Conservation (phyloP, 768 basidiomycete species). For the Naganishia vaughanmartiniae region DNA sequence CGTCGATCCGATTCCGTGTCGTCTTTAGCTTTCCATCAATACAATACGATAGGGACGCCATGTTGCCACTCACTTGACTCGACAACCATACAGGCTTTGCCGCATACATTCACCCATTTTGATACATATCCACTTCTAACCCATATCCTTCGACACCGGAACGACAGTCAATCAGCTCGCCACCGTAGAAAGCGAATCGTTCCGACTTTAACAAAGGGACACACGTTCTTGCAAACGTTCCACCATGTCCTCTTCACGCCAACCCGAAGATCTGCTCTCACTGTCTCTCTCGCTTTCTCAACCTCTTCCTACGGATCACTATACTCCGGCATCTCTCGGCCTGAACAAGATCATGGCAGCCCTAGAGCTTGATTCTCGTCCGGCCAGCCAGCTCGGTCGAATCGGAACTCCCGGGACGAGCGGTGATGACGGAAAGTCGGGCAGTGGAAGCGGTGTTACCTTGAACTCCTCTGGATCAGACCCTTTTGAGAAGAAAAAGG, state of each 20-base stretch:
- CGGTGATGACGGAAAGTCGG: conserved; percentile 19
- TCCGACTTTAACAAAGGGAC: neutral
- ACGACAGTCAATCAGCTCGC: neutral
- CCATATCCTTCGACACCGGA: neutral
- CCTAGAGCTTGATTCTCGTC: neutral
- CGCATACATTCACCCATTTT: neutral
- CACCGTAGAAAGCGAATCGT: neutral
- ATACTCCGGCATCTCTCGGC: neutral
- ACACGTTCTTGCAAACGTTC: neutral
- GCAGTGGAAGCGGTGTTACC: conserved; percentile 3
- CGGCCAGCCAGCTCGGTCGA: neutral
- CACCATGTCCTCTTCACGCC: neutral
- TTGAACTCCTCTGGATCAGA: conserved; percentile 1
- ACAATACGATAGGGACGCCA: conserved; percentile 3
- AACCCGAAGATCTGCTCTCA: conserved; percentile 8
- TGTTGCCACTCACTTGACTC: conserved; percentile 3
- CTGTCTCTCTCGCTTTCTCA: conserved; percentile 5
- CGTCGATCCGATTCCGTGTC: neutral
- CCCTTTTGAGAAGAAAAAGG: conserved; percentile 2
- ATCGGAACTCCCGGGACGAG: conserved; percentile 9
- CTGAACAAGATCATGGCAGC: conserved; percentile 5
- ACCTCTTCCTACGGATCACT: conserved; percentile 13
- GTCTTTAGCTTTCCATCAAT: neutral
- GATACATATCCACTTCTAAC: neutral
- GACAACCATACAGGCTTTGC: conserved; percentile 3